Evolutionary conservation across 2,329 filamentous ascomycete genomes (phyloP), one percentile per base, ranked within the genome.

Genomic region (Epichloe uncinata): DNA sequence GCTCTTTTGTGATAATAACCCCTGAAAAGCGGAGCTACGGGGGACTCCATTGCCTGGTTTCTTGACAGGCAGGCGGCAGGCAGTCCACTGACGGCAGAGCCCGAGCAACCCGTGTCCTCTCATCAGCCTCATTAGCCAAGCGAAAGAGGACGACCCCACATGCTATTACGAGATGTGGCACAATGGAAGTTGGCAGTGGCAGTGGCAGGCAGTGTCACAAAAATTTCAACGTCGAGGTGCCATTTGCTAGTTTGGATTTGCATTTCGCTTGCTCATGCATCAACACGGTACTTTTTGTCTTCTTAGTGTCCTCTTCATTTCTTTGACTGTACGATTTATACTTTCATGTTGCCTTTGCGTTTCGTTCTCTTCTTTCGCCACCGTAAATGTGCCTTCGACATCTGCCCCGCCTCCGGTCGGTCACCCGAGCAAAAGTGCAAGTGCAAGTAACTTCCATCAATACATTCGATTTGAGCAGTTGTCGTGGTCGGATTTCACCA

Each of bases 91-190:
- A 26, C 22, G 22, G 22, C 22, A 26, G 22, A 8, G 22, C 22
- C 22, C 22, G 22, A 26, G 22, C 6, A 7, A 26, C 22, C 22
- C 6, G 22, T 26, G 22, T 26, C 22, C 34, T 22, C 35, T 37
- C 20, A 22, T 46, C 47, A 42, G 48, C 43, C 43, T 18, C 40
- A 41, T 46, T 50, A 42, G 48, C 43, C 43, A 47, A 47, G 49
- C 49, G 43, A 50, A 45, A 44, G 34, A 49, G n/a, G 15, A 26
- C 16, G 34, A 48, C 50, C 26, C 50, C 50, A 48, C 50, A 30
- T 15, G 13, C 30, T 34, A 16, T 16, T 16, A 16, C 16, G 16
- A 16, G 16, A 40, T 30, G 22, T 47, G 36, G 45, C 22, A 26
- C 22, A n/a, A 11, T 30, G 1, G 26, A 8, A 30, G 1, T 30